Base-by-base conservation (phyloP, 2,329 filamentous ascomycete genomes). In the Cladosporium cucumerinum region DNA sequence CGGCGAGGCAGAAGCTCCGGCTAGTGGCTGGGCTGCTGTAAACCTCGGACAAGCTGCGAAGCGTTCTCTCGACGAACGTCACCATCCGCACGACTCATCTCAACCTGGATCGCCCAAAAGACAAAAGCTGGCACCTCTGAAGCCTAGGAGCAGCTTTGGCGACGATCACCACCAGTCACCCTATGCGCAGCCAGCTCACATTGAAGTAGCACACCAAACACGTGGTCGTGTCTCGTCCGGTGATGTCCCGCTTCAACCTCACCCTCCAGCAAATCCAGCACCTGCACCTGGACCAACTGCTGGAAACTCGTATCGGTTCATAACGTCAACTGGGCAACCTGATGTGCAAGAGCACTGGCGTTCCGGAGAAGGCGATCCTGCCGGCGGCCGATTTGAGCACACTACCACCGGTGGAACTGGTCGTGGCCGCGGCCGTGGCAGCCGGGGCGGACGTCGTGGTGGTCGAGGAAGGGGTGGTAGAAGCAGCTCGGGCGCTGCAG, bases 21-120 rank as follows among this genome's bases (percentile, higher is more conserved):
- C 68, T 16, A 76, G 70, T 54, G 79, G 78, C 18, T 82, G 80
- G 80, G 77, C 78, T 1, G 73, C 79, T 6, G 76, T 82, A 23
- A 82, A 82, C 23, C 71, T 78, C 48, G 79, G 78, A 62, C 71
- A 76, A 43, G 73, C 74, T 7, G 69, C 72, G 2, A 82, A 82
- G 67, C 77, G 81, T 3, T 70, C 77, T 5, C 73, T 75, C 36
- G 76, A 76, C n/a, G 72, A 77, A 25, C 75, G 78, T 16, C 74
- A 51, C 12, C 72, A 73, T 54, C 65, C 73, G 69, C 68, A 73
- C 70, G 66, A 73, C 61, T 68, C 70, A 5, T 68, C 71, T 8
- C 66, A 69, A 28, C 66, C 76, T 7, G 78, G 74, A 57, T 80
- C 79, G 11, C 77, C 80, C 1, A 83, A 83, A 66, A 75, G 81